These are phyloP conservation scores for Xylariaceae sp. DNA, from an alignment of 2,329 filamentous ascomycete genomes.

Conservation along the genomic window DNA sequence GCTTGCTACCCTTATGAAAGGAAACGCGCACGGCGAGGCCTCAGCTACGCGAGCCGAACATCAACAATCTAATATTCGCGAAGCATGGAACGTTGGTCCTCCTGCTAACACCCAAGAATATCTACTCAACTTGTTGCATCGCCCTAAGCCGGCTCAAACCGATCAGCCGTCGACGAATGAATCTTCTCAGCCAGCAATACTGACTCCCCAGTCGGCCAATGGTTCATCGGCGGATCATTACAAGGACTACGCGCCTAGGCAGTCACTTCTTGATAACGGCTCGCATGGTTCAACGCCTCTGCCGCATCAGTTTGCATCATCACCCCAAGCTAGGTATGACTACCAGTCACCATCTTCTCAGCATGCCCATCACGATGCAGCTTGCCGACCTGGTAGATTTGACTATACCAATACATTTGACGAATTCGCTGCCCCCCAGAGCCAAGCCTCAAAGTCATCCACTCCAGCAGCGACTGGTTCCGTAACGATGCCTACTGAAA, in stretches of 20 bases:
- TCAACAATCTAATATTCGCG: conserved; percentile 25
- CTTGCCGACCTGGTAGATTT: conserved; percentile 30
- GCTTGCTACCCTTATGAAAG: conserved; percentile 57
- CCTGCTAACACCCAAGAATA: conserved; percentile 75
- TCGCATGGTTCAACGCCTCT: conserved; percentile 28
- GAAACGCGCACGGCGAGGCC: conserved; percentile 46
- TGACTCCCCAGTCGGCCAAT: conserved; percentile 42
- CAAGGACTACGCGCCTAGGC: conserved; percentile 25
- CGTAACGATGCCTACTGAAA: conserved; percentile 27
- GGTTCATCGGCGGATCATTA: conserved; percentile 30
- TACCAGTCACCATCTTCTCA: conserved; percentile 29
- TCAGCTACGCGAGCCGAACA: conserved; percentile 32
- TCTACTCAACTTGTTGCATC: conserved; percentile 78
- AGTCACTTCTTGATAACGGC: conserved; percentile 18
- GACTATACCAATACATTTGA: conserved; percentile 39
- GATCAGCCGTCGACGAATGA: conserved; percentile 43
- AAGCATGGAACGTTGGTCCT: conserved; percentile 44
- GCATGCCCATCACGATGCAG: conserved; percentile 25
- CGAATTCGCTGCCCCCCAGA: conserved; percentile 40
- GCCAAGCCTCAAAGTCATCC: conserved; percentile 38
- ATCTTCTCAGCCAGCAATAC: conserved; percentile 38
- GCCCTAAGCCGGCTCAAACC: conserved; percentile 61
- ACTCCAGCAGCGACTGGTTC: conserved; percentile 29
- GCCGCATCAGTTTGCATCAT: conserved; percentile 26
- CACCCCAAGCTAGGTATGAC: conserved; percentile 27